Conservation (phyloP, 257 asterid genomes). For the Knoxia roxburghii region DNA sequence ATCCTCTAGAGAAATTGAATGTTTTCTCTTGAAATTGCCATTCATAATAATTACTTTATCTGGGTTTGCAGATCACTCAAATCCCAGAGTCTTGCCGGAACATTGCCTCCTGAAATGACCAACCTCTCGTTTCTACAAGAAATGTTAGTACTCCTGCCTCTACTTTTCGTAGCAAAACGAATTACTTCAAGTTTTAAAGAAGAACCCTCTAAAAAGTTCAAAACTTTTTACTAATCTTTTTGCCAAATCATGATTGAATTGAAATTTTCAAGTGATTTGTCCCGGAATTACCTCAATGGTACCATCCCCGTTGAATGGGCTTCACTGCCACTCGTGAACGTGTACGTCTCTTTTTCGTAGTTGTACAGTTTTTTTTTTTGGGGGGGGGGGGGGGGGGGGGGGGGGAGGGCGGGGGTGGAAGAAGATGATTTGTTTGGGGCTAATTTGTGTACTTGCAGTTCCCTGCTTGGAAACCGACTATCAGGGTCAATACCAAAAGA, state of each 20-base stretch:
- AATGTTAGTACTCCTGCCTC: conserved; percentile 25
- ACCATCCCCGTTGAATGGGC: conserved; percentile 67
- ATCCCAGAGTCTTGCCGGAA: conserved; percentile 48
- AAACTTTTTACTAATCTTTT: no score
- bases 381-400: no score
- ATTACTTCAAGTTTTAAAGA: not conserved
- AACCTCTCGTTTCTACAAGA: conserved; percentile 50
- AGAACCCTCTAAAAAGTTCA: not conserved
- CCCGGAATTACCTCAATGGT: conserved; percentile 59
- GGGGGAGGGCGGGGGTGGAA: no score
- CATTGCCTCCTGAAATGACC: conserved; percentile 44
- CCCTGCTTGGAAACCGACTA: conserved; percentile 51
- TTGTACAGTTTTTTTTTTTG: not conserved
- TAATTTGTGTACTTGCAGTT: conserved; percentile 35
- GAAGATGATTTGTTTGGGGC: not conserved
- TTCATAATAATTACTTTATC: not conserved
- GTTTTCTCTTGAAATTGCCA: not conserved
- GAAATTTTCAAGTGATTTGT: conserved; percentile 38
- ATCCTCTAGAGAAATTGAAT: no score
- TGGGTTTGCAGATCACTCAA: conserved; percentile 33
- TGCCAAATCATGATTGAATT: not conserved
- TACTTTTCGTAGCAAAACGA: not conserved
- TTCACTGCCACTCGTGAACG: conserved; percentile 37
- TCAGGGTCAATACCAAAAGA: conserved; percentile 54
- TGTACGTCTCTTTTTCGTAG: conserved; percentile 24